Conservation (phyloP, 2,329 filamentous ascomycete species). For the Colletotrichum sp. region DNA sequence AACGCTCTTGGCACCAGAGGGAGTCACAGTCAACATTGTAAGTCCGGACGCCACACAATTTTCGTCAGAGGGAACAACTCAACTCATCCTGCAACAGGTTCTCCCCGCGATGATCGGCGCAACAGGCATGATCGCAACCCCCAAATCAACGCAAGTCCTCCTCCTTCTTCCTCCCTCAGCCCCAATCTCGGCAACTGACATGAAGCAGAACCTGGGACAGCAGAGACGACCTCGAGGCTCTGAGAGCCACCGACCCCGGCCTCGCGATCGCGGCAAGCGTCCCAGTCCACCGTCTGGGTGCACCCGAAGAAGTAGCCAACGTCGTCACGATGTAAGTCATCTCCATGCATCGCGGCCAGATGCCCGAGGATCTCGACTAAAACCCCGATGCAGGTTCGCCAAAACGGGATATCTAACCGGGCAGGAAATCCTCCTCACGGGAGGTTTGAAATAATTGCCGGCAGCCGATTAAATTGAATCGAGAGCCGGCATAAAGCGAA, state of each 20-base stretch:
- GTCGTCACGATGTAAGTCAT: conserved; percentile 35
- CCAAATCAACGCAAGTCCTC: conserved; percentile 29
- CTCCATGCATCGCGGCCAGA: not conserved
- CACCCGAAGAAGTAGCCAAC: conserved; percentile 37
- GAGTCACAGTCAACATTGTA: conserved; percentile 38
- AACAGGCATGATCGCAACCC: conserved; percentile 39
- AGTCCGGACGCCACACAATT: not conserved
- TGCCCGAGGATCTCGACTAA: not conserved
- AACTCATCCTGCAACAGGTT: conserved; percentile 28
- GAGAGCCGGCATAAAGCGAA: not conserved
- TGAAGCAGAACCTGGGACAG: conserved; percentile 32
- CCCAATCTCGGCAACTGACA: not conserved
- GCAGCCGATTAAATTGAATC: not conserved
- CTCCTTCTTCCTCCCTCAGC: not conserved
- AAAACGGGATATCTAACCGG: conserved; percentile 33
- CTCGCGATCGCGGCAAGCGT: conserved; percentile 37
- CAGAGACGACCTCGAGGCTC: conserved; percentile 30
- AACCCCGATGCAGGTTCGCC: conserved; percentile 24
- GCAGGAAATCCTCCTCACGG: conserved; percentile 30
- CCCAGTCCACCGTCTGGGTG: conserved; percentile 36
- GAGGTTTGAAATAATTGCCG: conserved; percentile 25
- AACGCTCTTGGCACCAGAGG: conserved; percentile 34
- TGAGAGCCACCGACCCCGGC: conserved; percentile 34
- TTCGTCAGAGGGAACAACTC: not conserved
- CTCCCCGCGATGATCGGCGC: conserved; percentile 39